phyloP scores from a whole-genome alignment of 441 rosid genomes.

The Omphalea diandra region DNA sequence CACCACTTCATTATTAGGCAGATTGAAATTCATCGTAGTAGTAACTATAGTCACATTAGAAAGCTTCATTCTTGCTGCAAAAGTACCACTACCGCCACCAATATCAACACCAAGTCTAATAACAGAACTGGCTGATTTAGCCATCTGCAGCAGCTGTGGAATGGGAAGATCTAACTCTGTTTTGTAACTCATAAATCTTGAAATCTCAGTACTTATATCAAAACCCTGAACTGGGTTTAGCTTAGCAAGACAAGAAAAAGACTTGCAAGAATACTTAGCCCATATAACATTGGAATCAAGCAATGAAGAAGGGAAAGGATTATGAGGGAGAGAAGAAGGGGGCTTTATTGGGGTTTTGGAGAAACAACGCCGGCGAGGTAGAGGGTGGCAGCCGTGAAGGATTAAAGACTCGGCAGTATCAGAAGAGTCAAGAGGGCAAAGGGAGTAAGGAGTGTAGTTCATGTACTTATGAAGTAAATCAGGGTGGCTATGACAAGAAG shows the following conservation, averaged over 20 bases:
- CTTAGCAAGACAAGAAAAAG: conserved; percentile 57
- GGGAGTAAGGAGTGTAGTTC: conserved; percentile 80
- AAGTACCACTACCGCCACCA: conserved; percentile 89
- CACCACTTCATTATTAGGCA: conserved; percentile 83
- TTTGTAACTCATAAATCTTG: conserved; percentile 46
- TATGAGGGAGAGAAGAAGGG: conserved; percentile 41
- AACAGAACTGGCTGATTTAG: conserved; percentile 52
- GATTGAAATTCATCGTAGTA: conserved; percentile 85
- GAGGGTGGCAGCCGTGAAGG: conserved; percentile 93
- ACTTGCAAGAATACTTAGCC: conserved; percentile 69
- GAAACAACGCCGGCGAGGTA: conserved; percentile 98
- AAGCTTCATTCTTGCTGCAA: conserved; percentile 81
- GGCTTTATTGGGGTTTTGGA: conserved; percentile 66
- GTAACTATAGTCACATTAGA: conserved; percentile 70
- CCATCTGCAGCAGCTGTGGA: conserved; percentile 71
- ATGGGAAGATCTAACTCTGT: conserved; percentile 91
- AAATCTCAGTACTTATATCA: conserved; percentile 47
- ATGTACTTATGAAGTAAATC: conserved; percentile 88
- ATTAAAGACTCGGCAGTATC: conserved; percentile 67
- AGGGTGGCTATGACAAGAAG: conserved; percentile 85
- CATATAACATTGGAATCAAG: conserved; percentile 69
- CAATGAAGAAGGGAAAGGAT: conserved; percentile 56
- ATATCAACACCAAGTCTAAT: conserved; percentile 79
- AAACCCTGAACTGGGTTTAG: conserved; percentile 57
- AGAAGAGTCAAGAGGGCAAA: conserved; percentile 69